Evolutionary conservation across 176 grass and related monocot species (phyloP), one percentile per base, ranked within the genome.

Genomic region (Panicum miliaceum): DNA sequence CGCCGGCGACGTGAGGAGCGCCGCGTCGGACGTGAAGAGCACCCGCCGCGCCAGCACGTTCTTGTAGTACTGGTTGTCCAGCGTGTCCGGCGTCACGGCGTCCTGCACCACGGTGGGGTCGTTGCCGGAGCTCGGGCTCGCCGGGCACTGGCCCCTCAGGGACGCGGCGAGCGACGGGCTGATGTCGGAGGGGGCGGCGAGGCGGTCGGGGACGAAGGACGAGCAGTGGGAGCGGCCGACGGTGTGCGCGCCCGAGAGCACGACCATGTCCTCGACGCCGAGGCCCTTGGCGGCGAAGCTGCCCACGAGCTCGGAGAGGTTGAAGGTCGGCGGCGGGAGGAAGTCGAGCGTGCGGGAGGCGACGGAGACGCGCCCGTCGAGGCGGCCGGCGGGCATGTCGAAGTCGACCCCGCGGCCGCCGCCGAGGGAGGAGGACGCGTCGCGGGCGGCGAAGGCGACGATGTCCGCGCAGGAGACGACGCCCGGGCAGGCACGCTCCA

Each of bases 51-150:
- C 63, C 3, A 68, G 78, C 47, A 91, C 82, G 75, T 91, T 85
- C 23, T 78, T 80, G 86, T 88, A 91, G 86, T 91, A 91, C 53
- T 88, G 85, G 48, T 54, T 82, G 62, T 91, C 86, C 18, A 88
- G 20, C 3, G 6, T 43, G 7, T 20, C 16, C 0, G 81, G 90
- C 19, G 86, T 82, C 56, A 91, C 77, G 11, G 35, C 73, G 68
- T 91, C 86, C 71, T 88, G 85, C 23, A 76, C 26, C 77, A 88
- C 73, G 3, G 86, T 82, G 18, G 81, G 82, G 76, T 88, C 82
- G 23, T 76, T 64, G 42, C 16, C 29, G 3, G 74, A 27, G 46
- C 42, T 42, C 6, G 71, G 72, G 62, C 20, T 82, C 23, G 68
- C 80, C 6, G 81, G 81, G 6, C 52, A 82, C 12, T 41, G 65